These are phyloP conservation scores for Trichocladium antarcticum DNA, from an alignment of 495 filamentous ascomycete genomes.

Conservation along the genomic window DNA sequence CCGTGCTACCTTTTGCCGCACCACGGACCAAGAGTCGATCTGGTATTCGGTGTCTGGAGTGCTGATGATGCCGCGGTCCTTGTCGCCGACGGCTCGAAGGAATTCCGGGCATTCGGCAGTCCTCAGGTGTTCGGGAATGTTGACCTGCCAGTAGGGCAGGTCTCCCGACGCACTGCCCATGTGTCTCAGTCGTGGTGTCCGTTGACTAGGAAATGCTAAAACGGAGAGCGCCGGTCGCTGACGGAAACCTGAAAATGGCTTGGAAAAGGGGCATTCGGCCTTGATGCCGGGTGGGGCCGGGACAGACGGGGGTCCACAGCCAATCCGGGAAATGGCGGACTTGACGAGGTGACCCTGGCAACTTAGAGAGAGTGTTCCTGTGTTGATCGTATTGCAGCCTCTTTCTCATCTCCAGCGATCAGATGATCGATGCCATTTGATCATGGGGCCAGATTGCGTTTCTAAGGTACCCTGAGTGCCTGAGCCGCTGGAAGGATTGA, in stretches of 20 bases:
- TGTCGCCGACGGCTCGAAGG: conserved; percentile 44
- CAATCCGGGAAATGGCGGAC: not conserved
- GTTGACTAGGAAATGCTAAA: too few relatives aligned
- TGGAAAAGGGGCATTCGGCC: too few relatives aligned
- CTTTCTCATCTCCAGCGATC: not conserved
- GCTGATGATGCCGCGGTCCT: conserved; percentile 50
- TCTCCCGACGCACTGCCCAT: conserved; percentile 21
- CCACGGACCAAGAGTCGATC: conserved; percentile 50
- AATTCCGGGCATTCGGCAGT: conserved; percentile 57
- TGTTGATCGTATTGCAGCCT: too few relatives aligned
- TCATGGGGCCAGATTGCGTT: too few relatives aligned
- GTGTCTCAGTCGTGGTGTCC: not conserved
- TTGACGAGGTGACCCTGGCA: not conserved
- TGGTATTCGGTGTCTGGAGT: conserved; percentile 52
- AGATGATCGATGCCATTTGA: not conserved
- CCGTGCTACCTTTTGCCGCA: conserved; percentile 46
- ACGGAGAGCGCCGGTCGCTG: too few relatives aligned
- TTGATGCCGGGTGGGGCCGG: conserved; percentile 9
- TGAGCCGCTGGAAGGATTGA: too few relatives aligned
- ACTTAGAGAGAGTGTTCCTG: not conserved
- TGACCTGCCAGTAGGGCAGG: conserved; percentile 71
- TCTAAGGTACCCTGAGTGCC: too few relatives aligned
- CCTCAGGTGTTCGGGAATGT: conserved; percentile 52
- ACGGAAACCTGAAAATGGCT: too few relatives aligned
- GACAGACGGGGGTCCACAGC: not conserved